Conservation (phyloP, 768 basidiomycete genomes). For the Boletus speciosus region DNA sequence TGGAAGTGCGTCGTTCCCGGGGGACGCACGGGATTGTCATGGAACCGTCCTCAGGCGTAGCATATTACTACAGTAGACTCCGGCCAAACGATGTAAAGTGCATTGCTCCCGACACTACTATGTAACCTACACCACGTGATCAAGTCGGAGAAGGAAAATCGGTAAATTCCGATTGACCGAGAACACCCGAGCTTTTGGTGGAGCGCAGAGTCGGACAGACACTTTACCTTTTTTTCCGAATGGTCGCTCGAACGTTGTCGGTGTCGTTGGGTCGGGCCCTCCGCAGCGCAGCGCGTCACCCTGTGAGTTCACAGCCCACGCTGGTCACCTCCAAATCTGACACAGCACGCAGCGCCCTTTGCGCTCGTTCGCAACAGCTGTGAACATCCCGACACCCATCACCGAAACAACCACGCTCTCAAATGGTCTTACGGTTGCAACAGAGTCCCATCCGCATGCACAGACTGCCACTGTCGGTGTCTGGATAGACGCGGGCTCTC, state of each 20-base stretch:
- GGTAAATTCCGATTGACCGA: conserved; percentile 28
- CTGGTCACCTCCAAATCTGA: background rate
- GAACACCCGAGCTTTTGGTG: conserved; percentile 30
- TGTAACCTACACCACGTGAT: conserved; percentile 7
- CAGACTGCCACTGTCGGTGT: conserved; percentile 99
- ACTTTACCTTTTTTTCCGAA: conserved; percentile 32
- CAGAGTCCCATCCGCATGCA: conserved; percentile 83
- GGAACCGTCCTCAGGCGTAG: background rate
- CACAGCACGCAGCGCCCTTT: conserved; percentile 41
- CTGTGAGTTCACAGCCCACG: conserved; percentile 26
- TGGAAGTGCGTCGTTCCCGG: conserved; percentile 47
- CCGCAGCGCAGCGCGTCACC: conserved; percentile 35
- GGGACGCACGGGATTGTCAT: conserved; percentile 17
- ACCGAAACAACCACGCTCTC: conserved; percentile 91
- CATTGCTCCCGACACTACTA: no score
- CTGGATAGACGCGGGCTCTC: conserved; percentile 98
- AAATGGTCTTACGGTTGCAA: conserved; percentile 94
- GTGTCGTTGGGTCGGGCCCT: conserved; percentile 41
- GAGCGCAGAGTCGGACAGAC: background rate
- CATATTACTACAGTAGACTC: no score
- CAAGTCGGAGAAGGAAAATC: conserved; percentile 21
- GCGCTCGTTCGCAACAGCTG: conserved; percentile 74
- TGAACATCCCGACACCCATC: conserved; percentile 62
- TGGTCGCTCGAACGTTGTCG: conserved; percentile 47
- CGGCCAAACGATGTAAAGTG: no score